Evolutionary conservation across 2,329 filamentous ascomycete genomes (phyloP), one percentile per base, ranked within the genome.

Genomic region (Penicillium brasilianum): DNA sequence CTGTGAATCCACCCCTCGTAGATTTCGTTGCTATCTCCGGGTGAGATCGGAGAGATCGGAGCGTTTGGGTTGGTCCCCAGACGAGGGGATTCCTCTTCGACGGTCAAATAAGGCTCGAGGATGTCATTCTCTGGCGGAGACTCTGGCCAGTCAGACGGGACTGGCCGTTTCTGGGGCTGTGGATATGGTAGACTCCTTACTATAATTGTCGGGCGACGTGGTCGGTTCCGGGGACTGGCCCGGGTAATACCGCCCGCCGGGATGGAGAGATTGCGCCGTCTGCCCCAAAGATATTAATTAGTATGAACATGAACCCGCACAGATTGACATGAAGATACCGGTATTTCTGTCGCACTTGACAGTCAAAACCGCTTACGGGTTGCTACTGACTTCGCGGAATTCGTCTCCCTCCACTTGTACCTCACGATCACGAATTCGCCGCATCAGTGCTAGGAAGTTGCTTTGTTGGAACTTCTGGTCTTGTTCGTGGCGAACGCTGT

Each of bases 381-480:
- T 75, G 72, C 72, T 76, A 80, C 77, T 79, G 75, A 80, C 78
- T 78, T 79, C 75, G 71, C 75, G 76, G 68, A 80, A 79, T 68
- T 79, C 85, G 72, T 92, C 88, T 43, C 88, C 90, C 66, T 91
- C 84, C 39, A 95, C 87, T 52, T 85, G 84, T 14, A 93, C 87
- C 77, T 95, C 88, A 58, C 85, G 82, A 71, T 91, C 87, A 55
- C 89, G 85, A 57, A 95, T 85, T 61, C 86, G 85, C 30, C 90
- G 86, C 91, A 96, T 95, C 49, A 96, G 80, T 4, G 85, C 82
- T 0, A 94, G 78, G 71, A 96, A 96, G 60, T 86, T 86, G 66
- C 90, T 93, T 71, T 93, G 87, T 69, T 88, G 86, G 75, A 95
- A 95, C 72, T 94, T 94, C 50, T 87, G 80, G 58, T 85, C 88